Evolutionary conservation across 2,329 filamentous ascomycete species (phyloP).

Genomic region (Fusarium ramigenum): DNA sequence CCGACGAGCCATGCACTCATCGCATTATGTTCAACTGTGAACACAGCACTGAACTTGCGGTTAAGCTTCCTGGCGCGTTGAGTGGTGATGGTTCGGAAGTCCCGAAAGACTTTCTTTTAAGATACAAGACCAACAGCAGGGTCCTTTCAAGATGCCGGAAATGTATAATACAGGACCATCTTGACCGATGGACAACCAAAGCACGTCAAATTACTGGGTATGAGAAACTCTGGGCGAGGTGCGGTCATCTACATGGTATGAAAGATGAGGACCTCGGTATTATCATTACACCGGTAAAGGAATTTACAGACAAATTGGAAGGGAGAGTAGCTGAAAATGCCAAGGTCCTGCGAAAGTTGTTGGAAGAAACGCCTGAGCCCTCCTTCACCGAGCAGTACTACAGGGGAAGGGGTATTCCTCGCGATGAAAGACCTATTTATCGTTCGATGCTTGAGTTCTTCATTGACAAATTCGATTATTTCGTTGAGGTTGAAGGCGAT

Average conservation of each 20-base stretch:
- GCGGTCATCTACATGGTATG: neutral
- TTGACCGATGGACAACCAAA: conserved; percentile 19
- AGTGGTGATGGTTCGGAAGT: neutral
- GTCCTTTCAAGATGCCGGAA: conserved; percentile 15
- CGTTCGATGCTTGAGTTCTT: neutral
- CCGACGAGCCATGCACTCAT: conserved; percentile 3
- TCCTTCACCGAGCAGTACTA: neutral
- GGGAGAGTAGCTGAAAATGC: neutral
- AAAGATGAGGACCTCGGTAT: neutral
- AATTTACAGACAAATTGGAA: neutral
- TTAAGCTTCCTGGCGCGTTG: neutral
- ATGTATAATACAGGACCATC: conserved; percentile 10
- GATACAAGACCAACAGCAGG: neutral
- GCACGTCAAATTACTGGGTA: neutral
- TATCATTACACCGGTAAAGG: neutral
- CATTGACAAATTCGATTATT: neutral
- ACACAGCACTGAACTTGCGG: neutral
- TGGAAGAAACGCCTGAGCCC: conserved; percentile 4
- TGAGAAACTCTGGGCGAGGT: neutral
- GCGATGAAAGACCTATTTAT: too few relatives aligned
- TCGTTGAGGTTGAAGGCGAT: neutral
- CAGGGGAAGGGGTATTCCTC: neutral
- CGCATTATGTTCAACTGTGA: conserved; percentile 30
- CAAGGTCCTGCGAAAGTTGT: neutral
- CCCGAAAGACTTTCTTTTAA: neutral